Conservation (phyloP, 1,284 basidiomycete species). For the Austroboletus niveus region DNA sequence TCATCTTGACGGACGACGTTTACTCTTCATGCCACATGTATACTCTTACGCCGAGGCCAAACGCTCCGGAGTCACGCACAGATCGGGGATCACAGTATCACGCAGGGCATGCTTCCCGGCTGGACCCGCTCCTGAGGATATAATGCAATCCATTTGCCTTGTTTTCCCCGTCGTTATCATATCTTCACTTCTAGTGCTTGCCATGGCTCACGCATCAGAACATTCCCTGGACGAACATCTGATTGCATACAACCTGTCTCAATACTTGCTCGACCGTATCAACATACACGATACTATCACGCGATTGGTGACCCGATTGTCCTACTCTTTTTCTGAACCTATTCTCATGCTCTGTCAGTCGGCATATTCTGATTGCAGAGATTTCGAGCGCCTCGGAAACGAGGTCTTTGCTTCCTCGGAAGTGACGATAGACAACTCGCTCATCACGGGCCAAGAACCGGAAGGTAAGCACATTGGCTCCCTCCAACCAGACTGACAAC, state of each 20-base stretch:
- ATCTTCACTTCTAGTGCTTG: not conserved
- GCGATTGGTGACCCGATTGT: conserved; percentile 19
- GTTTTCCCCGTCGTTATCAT: not conserved
- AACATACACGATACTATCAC: conserved; percentile 30
- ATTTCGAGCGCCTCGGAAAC: conserved; percentile 25
- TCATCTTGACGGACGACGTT: not conserved
- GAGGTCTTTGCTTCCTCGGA: conserved; percentile 27
- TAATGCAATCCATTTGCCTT: not conserved
- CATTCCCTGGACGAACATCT: conserved; percentile 6
- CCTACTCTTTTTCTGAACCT: not conserved
- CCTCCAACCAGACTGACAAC: conserved; percentile 3
- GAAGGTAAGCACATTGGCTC: conserved; percentile 7
- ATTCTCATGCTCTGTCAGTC: conserved; percentile 8
- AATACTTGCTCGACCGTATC: conserved; percentile 26
- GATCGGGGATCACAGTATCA: not conserved
- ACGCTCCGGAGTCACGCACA: not conserved
- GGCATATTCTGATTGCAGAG: conserved; percentile 25
- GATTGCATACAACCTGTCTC: conserved; percentile 16
- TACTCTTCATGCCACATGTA: conserved; percentile 8
- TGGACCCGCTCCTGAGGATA: conserved; percentile 10
- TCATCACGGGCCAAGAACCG: conserved; percentile 21
- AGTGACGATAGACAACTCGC: conserved; percentile 23
- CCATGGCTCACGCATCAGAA: conserved; percentile 8
- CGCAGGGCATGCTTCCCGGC: conserved; percentile 4
- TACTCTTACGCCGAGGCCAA: not conserved